These are phyloP conservation scores for Rhizophagus clarus DNA, from an alignment of 192 early-diverging fungal genomes.

Conservation along the genomic window DNA sequence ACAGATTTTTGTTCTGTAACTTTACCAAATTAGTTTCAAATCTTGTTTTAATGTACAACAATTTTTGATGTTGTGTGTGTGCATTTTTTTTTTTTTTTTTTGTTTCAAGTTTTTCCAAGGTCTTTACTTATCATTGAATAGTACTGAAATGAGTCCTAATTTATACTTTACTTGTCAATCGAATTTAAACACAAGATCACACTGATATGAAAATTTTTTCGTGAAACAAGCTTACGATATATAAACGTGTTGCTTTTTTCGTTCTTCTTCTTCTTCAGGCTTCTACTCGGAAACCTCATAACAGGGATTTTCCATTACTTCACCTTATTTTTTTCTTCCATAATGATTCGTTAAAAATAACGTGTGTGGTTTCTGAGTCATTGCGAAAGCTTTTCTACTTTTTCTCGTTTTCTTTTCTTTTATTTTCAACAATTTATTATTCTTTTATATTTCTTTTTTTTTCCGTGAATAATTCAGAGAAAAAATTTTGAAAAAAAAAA, in stretches of 20 bases:
- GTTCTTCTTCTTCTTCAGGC: neutral
- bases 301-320: neutral
- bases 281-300: neutral
- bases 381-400: neutral
- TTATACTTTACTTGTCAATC: neutral
- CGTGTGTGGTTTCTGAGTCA: slow-evolving; percentile 16
- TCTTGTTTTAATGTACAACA: neutral
- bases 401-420: neutral
- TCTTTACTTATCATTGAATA: too few relatives aligned
- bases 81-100: neutral
- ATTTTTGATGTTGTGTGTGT: neutral
- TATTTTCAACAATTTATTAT: neutral
- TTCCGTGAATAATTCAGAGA: neutral
- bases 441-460: neutral
- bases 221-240: neutral
- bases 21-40: neutral
- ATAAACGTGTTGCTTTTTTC: neutral
- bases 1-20: neutral
- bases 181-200: neutral
- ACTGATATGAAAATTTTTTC: neutral
- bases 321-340: neutral
- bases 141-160: neutral
- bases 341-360: neutral
- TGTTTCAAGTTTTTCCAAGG: too few relatives aligned
- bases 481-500: neutral